Evolutionary conservation across 2,329 filamentous ascomycete species (phyloP).

Genomic region (Drechslerella coelobrocha): DNA sequence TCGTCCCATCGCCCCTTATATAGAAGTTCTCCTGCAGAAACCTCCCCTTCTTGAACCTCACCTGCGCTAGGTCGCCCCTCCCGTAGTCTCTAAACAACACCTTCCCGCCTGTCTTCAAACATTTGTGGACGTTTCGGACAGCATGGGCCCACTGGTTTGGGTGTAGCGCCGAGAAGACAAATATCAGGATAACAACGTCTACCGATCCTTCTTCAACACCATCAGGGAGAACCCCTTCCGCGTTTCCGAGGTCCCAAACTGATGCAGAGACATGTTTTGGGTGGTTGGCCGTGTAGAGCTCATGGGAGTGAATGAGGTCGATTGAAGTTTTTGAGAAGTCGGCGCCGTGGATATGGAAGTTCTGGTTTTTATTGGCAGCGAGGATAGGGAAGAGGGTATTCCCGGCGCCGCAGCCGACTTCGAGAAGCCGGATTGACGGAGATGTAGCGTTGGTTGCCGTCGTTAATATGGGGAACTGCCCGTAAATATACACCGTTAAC

Average conservation of each 20-base stretch:
- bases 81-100: conserved; percentile 97
- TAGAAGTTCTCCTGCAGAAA: conserved; percentile 98
- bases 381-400: conserved; percentile 96
- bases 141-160: conserved; percentile 84
- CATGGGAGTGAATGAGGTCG: conserved; percentile 83
- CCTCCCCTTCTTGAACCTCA: conserved; percentile 92
- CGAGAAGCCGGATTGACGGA: conserved; percentile 75
- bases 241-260: conserved; percentile 78
- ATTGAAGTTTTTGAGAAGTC: conserved; percentile 97
- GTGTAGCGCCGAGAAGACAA: conserved; percentile 92
- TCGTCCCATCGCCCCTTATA: conserved; percentile 89
- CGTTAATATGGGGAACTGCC: conserved; percentile 77
- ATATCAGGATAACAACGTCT: conserved; percentile 92
- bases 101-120: conserved; percentile 90
- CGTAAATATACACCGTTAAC: not conserved
- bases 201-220: conserved; percentile 78
- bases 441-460: conserved; percentile 74
- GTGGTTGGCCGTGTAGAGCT: conserved; percentile 72
- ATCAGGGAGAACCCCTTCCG: conserved; percentile 69
- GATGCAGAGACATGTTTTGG: conserved; percentile 46
- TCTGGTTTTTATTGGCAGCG: conserved; percentile 79
- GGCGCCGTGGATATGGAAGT: conserved; percentile 86
- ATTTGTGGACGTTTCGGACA: conserved; percentile 77
- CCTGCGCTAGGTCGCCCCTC: conserved; percentile 91
- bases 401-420: conserved; percentile 92